Evolutionary conservation across 2,329 filamentous ascomycete species (phyloP).

Genomic region (Apiospora hydei): DNA sequence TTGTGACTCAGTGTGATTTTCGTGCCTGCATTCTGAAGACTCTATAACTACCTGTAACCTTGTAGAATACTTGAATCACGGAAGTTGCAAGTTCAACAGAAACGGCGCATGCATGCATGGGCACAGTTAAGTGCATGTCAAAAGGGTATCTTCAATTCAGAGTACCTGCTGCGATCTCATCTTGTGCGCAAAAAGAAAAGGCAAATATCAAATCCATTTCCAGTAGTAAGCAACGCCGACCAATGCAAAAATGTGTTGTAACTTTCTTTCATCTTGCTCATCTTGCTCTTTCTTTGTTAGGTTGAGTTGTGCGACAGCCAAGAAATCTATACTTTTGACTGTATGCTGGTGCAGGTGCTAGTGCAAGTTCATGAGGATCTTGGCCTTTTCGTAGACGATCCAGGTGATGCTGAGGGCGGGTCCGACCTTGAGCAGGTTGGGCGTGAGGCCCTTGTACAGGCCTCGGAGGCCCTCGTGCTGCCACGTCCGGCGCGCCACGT

Average conservation of each 20-base stretch:
- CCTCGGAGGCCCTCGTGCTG: slow-evolving; percentile 83
- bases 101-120: not conserved
- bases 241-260: not conserved
- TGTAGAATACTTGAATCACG: not conserved
- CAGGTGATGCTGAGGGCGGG: slow-evolving; percentile 96
- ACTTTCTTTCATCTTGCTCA: not conserved
- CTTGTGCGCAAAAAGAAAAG: not conserved
- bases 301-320: not conserved
- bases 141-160: slow-evolving; percentile 13
- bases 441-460: slow-evolving; percentile 93
- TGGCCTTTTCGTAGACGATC: slow-evolving; percentile 91
- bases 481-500: slow-evolving; percentile 85
- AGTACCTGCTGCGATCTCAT: not conserved
- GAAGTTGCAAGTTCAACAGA: not conserved
- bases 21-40: not conserved
- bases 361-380: slow-evolving; percentile 53
- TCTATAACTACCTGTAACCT: not conserved
- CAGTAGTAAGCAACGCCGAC: slow-evolving; percentile 11
- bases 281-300: not conserved
- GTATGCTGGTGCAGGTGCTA: not conserved
- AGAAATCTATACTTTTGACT: not conserved
- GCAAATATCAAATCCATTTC: not conserved
- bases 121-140: not conserved
- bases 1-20: not conserved
- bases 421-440: slow-evolving; percentile 94